Base-by-base conservation (phyloP, 352 stramenopile genomes). In the Phytophthora agathidicida region DNA sequence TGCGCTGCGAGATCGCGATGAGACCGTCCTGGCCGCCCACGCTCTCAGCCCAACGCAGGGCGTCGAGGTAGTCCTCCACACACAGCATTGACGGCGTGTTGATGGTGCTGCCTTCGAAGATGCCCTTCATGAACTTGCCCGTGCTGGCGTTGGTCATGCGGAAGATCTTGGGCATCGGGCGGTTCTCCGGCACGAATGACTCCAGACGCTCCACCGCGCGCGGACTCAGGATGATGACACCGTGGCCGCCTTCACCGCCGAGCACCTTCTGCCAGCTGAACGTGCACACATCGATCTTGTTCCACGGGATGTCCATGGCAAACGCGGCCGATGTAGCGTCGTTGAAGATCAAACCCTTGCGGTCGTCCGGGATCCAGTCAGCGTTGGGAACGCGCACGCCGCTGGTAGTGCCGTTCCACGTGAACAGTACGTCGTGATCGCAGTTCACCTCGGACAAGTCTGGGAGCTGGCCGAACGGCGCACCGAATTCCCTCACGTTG, bases 261-360 rank as follows among this genome's bases (percentile, higher is more conserved):
- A 99, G 83, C 31, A 99, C 98, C 82, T 99, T 99, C 77, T 99
- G 98, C 96, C 97, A 99, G 42, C 94, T 99, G 75, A 99, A 99
- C 55, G 98, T 99, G 48, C 94, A 98, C 45, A 99, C 95, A 73
- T 99, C 97, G 45, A 99, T 92, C 84, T 99, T 99, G 50, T 90
- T 68, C 97, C 97, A 99, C 23, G 93, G 91, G 65, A 99, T 99
- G 33, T 99, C 87, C 97, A 99, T 99, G 42, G 92, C 92, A 79
- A 99, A 99, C 33, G 96, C 97, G 22, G 97, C 97, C 22, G 95
- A 99, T 16, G 97, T 99, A 27, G 96, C 97, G 80, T 99, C 97
- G 73, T 98, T 98, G 38, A 99, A 94, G 26, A 97, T 97, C 9
- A 99, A 63, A 27, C 97, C 97, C 33, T 86, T 95, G 44, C 97